phyloP scores from a whole-genome alignment of 129 eudicot species.

The Flaveria robusta region DNA sequence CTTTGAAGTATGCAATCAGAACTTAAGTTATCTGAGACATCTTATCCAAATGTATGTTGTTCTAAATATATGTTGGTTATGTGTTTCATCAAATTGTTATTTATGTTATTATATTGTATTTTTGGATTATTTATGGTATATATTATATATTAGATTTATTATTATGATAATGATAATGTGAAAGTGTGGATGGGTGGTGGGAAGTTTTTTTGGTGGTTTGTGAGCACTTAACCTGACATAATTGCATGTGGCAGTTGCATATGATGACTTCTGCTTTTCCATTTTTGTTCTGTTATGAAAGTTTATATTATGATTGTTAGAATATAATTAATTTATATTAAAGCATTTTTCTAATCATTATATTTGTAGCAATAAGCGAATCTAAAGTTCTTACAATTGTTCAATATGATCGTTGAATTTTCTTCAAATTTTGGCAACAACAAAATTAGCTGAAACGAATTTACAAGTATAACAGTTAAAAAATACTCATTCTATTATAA shows the following conservation, averaged over 20 bases:
- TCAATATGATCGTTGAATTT: no score
- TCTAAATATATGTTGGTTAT: background rate
- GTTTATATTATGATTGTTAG: background rate
- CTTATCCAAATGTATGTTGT: conserved; percentile 13
- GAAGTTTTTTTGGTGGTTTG: background rate
- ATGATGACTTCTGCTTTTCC: background rate
- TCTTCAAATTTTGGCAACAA: no score
- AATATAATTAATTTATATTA: background rate
- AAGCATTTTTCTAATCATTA: background rate
- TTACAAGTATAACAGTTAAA: no score
- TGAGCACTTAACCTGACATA: conserved; percentile 2
- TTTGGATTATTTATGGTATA: background rate
- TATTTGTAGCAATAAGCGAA: background rate
- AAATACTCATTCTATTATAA: no score
- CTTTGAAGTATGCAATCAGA: conserved; percentile 13
- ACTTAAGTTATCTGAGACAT: conserved; percentile 27
- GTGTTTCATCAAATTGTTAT: background rate
- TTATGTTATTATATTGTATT: background rate
- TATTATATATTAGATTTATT: background rate
- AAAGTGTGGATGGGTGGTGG: background rate
- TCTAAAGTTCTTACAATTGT: no score
- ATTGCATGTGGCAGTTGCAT: conserved; percentile 7
- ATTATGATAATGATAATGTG: background rate
- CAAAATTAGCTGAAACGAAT: no score
- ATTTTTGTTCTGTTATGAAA: background rate